Base-by-base conservation (phyloP, 2,329 filamentous ascomycete genomes). In the Xylaria digitata region DNA sequence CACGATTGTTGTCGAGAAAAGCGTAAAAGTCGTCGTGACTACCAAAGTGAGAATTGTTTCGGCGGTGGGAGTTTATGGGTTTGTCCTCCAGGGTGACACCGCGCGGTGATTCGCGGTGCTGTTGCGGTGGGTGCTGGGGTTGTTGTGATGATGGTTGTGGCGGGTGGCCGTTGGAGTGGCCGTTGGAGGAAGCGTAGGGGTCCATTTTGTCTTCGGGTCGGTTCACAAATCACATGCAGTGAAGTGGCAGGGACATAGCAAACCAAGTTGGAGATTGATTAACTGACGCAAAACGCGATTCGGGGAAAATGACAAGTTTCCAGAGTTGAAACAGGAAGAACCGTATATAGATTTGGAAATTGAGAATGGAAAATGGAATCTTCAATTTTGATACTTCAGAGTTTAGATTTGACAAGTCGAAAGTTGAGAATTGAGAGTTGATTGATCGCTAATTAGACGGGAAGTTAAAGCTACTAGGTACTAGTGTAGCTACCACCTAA, bases 21-120 rank as follows among this genome's bases (percentile, higher is more conserved):
- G 73, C 70, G 69, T 77, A 77, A 50, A 77, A 77, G 53, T 77
- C 76, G 69, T 77, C 74, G 70, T 76, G 73, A 57, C 69, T 76
- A 55, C 73, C 73, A 59, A 76, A 76, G 54, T 70, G 75, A 7
- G 72, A 66, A 54, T 66, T 62, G 63, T 68, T 67, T 34, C 69
- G 43, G 37, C 69, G 70, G 30, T 71, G 71, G 6, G 54, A 40
- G 63, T 40, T 57, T 3, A 42, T 37, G 23, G 67, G 65, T 15
- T 32, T 43, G 48, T 72, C 68, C 19, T 69, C 69, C 32, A 69
- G 26, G 23, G 61, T 58, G 8, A 72, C 64, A 19, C 66, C 68
- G 30, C 70, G 66, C 1, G 68, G 68, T 26, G 69, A 67, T 23
- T 70, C 63, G 21, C 53, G 62, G n/a, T 45, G 61, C 37, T 70